Conservation (phyloP, 768 basidiomycete species). For the Paxillus ammoniavirescens region DNA sequence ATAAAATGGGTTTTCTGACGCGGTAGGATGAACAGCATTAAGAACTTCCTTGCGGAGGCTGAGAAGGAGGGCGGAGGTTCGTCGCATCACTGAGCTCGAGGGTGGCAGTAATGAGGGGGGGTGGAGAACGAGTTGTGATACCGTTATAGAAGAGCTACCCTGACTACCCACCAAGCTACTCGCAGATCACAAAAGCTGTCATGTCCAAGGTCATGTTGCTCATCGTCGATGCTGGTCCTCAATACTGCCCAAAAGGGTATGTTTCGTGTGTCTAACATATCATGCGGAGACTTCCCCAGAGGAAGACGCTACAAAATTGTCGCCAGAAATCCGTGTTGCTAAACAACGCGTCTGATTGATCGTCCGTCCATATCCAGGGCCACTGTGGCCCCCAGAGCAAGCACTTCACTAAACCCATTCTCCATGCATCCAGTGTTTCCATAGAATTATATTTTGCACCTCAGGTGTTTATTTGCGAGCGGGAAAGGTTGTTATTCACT, state of each 20-base stretch:
- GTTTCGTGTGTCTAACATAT: neutral
- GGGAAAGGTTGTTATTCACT: no score
- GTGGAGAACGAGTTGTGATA: neutral
- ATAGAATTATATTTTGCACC: no score
- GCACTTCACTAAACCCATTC: no score
- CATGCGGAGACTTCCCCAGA: neutral
- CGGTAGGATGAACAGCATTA: conserved; percentile 64
- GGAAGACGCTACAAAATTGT: no score
- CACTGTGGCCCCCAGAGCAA: no score
- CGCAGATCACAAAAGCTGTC: neutral
- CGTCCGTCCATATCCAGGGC: no score
- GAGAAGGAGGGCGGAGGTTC: conserved; percentile 66
- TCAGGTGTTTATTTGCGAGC: no score
- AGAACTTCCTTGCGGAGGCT: conserved; percentile 77
- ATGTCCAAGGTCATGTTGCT: no score
- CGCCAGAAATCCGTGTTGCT: no score
- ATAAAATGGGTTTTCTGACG: conserved; percentile 38
- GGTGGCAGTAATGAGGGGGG: neutral
- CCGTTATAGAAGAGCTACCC: conserved; percentile 5
- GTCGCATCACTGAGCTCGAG: conserved; percentile 26
- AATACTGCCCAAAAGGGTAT: neutral
- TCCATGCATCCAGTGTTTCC: no score
- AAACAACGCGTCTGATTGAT: no score
- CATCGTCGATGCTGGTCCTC: neutral
- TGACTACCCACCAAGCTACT: neutral